Evolutionary conservation across 1,284 basidiomycete genomes (phyloP).

Genomic region (Cryptococcus jaspeensis): DNA sequence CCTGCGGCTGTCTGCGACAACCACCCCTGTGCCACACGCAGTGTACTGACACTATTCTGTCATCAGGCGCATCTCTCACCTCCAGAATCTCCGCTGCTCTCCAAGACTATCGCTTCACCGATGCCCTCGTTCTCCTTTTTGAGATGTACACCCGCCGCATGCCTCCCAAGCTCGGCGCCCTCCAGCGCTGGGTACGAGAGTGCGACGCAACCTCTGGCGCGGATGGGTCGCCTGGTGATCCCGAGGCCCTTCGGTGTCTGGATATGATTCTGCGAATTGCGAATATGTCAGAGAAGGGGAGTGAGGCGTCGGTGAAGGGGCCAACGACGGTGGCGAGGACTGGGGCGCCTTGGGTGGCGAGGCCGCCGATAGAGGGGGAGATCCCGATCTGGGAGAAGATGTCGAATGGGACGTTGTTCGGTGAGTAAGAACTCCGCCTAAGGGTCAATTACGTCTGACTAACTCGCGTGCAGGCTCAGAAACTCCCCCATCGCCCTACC

Average conservation of each 20-base stretch:
- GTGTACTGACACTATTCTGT: background rate
- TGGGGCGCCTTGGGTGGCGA: conserved; percentile 36
- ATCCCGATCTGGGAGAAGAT: conserved; percentile 46
- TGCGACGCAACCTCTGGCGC: conserved; percentile 57
- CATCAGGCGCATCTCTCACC: conserved; percentile 51
- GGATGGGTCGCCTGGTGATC: conserved; percentile 39
- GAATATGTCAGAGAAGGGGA: conserved; percentile 18
- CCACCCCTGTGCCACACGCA: background rate
- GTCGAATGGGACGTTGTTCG: conserved; percentile 32
- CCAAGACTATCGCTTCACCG: conserved; percentile 51
- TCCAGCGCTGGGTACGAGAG: conserved; percentile 61
- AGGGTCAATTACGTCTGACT: background rate
- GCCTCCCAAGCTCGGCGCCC: conserved; percentile 58
- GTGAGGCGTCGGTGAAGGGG: conserved; percentile 19
- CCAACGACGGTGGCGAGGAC: conserved; percentile 15
- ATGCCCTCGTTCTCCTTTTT: conserved; percentile 58
- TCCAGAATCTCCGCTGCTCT: conserved; percentile 57
- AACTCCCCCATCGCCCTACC: conserved; percentile 26
- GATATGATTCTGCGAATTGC: conserved; percentile 58
- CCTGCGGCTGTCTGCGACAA: background rate
- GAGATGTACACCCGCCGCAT: conserved; percentile 58
- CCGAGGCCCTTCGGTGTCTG: conserved; percentile 54
- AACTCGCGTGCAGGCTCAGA: background rate
- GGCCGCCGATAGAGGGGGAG: conserved; percentile 31
- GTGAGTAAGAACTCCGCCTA: conserved; percentile 12